A percentile compares a stretch with the other conserved stretches of the same genome.
phyloP scores from a whole-genome alignment of 1,284 basidiomycete genomes.

The Waitea zeae region DNA sequence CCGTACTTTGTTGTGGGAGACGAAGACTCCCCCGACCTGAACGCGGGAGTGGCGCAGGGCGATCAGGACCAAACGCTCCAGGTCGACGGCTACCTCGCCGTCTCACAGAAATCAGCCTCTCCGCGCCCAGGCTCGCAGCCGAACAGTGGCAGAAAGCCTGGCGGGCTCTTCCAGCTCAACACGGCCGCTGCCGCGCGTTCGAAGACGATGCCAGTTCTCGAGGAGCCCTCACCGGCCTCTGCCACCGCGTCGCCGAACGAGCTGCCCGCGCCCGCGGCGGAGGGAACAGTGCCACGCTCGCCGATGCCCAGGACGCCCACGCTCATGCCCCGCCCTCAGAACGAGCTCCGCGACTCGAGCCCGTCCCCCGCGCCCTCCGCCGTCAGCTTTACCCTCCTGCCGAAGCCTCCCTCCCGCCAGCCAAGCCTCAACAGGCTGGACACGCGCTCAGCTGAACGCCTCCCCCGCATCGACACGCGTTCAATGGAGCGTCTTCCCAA shows the following conservation, averaged over 20 bases:
- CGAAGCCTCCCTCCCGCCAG: slow-evolving; percentile 29
- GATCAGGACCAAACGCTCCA: slow-evolving; percentile 1
- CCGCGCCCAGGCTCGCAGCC: slow-evolving; percentile 4
- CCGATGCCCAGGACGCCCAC: not conserved
- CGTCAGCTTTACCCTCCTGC: slow-evolving; percentile 31
- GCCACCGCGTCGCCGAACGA: slow-evolving; percentile 1
- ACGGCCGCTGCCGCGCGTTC: slow-evolving; percentile 33
- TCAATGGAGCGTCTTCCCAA: slow-evolving; percentile 36
- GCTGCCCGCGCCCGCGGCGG: slow-evolving; percentile 9
- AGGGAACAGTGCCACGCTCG: not conserved
- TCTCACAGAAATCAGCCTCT: no score
- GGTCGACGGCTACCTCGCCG: not conserved
- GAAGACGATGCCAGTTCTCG: slow-evolving; percentile 32
- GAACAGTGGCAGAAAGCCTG: slow-evolving; percentile 16
- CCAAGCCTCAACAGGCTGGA: no score
- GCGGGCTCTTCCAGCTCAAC: slow-evolving; percentile 48
- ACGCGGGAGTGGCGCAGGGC: slow-evolving; percentile 3
- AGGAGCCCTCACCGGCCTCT: slow-evolving; percentile 6
- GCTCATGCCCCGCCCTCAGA: not conserved
- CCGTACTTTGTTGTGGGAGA: slow-evolving; percentile 9
- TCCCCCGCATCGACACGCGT: slow-evolving; percentile 39
- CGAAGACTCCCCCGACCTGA: not conserved
- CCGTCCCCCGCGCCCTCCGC: slow-evolving; percentile 53
- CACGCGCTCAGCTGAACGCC: no score
- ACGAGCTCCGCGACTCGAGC: no score